phyloP scores from a whole-genome alignment of 345 rosid species.

The Camelina sativa region DNA sequence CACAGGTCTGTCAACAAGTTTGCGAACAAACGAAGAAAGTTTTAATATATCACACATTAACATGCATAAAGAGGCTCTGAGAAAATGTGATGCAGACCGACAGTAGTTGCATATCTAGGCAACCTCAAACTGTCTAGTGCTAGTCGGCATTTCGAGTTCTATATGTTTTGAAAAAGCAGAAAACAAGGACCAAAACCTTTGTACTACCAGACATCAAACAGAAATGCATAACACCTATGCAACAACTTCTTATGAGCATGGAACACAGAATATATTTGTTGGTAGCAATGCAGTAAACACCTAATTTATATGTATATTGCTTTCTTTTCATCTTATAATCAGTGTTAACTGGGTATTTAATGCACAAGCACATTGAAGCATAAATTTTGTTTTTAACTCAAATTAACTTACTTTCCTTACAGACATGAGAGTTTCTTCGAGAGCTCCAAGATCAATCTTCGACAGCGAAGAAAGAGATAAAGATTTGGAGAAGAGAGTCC shows the following conservation, averaged over 20 bases:
- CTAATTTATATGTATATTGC: background rate
- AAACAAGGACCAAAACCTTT: conserved; percentile 28
- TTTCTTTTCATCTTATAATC: conserved; percentile 6
- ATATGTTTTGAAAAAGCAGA: conserved; percentile 6
- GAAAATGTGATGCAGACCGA: conserved; percentile 19
- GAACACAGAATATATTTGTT: conserved; percentile 12
- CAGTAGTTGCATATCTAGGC: conserved; percentile 27
- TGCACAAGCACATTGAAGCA: conserved; percentile 15
- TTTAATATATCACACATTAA: conserved; percentile 21
- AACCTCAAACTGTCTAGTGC: conserved; percentile 35
- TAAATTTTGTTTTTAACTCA: conserved; percentile 1
- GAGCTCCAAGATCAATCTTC: conserved; percentile 63
- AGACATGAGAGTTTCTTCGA: conserved; percentile 62
- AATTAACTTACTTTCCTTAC: conserved; percentile 63
- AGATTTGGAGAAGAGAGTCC: conserved; percentile 60
- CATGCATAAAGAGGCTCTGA: conserved; percentile 25
- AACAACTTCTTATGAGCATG: conserved; percentile 29
- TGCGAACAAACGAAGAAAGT: conserved; percentile 29
- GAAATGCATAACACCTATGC: conserved; percentile 8
- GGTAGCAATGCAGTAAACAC: conserved; percentile 30
- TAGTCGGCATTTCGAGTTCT: conserved; percentile 31
- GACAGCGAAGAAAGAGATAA: conserved; percentile 61
- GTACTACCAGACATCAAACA: conserved; percentile 4
- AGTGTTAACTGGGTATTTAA: conserved; percentile 4
- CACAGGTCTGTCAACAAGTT: conserved; percentile 75